Base-by-base conservation (phyloP, 345 rosid genomes). In the Bruguiera sexangula region DNA sequence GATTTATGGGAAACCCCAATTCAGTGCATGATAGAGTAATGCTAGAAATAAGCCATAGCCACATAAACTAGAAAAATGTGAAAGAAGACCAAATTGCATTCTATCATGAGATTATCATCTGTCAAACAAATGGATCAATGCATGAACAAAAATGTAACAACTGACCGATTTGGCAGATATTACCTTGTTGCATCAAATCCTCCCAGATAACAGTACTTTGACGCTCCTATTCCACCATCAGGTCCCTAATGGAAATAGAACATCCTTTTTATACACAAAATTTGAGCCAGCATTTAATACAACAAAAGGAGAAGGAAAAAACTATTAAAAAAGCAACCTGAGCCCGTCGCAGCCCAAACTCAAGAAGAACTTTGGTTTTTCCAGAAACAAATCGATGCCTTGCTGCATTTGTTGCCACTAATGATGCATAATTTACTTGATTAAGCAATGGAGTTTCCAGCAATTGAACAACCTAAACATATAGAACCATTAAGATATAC, bases 141-240 rank as follows among this genome's bases (percentile, higher is more conserved):
- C 46, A 62, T 2, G 22, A 50, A 26, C 6, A 52, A 26, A 31
- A 56, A 6, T 27, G 32, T 53, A 48, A 24, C 32, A 63, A 36
- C 54, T 19, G 20, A 32, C 34, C 7, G 13, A 20, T 27, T 8
- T 8, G 19, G 10, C 21, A 50, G 48, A 48, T 34, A 66, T 69
- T 83, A 83, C 98, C 98, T 93, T 54, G 99, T 92, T 24, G 98
- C 94, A 73, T 95, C 99, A 83, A 95, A 92, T 66, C 99, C 99
- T 80, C 99, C 99, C 46, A 92, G 69, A 66, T 95, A 95, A 78
- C 98, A 85, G 71, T 95, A 95, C 50, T 86, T 92, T 19, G 99
- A 95, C 61, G 99, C 98, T 3, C 90, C 75, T 69, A 95, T 81
- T 22, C 91, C 98, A 6, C 99, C 99, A 81, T 95, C 99, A 8